Percentiles rank a stretch among this genome's conserved stretches.
phyloP scores from a whole-genome alignment of 257 asterid species.

The Petunia axillaris region DNA sequence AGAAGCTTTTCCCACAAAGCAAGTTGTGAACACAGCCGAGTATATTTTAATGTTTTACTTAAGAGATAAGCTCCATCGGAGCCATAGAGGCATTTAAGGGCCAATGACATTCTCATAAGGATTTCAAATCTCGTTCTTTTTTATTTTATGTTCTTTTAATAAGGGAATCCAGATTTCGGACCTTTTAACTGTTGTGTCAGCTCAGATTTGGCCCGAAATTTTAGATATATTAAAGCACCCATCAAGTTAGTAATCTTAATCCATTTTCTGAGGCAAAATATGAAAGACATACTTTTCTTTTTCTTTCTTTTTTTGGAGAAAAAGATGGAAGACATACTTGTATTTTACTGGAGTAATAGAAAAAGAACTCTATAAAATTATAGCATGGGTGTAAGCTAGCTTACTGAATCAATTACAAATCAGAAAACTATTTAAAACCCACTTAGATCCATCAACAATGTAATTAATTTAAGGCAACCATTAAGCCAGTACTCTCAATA shows the following conservation, averaged over 20 bases:
- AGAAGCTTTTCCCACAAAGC: slow-evolving; percentile 1
- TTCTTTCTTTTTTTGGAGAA: too few relatives aligned
- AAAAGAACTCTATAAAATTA: not conserved
- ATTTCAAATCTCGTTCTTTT: not conserved
- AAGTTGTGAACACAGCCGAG: not conserved
- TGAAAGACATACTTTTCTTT: not conserved
- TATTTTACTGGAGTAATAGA: not conserved
- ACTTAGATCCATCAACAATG: not conserved
- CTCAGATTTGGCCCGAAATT: not conserved
- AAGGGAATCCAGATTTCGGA: not conserved
- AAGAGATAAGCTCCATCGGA: not conserved
- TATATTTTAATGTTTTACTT: not conserved
- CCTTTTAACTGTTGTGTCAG: not conserved
- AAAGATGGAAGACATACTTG: not conserved
- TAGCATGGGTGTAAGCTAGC: not conserved
- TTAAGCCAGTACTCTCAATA: not conserved
- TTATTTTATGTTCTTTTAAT: not conserved
- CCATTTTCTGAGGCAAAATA: not conserved
- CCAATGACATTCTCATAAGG: not conserved
- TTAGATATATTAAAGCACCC: not conserved
- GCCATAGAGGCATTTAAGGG: not conserved
- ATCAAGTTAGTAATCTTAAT: not conserved
- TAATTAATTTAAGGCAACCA: not conserved
- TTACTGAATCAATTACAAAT: not conserved
- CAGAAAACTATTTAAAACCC: not conserved